Evolutionary conservation across 495 filamentous ascomycete genomes (phyloP).

Genomic region (Trichocladium uniseriatum): DNA sequence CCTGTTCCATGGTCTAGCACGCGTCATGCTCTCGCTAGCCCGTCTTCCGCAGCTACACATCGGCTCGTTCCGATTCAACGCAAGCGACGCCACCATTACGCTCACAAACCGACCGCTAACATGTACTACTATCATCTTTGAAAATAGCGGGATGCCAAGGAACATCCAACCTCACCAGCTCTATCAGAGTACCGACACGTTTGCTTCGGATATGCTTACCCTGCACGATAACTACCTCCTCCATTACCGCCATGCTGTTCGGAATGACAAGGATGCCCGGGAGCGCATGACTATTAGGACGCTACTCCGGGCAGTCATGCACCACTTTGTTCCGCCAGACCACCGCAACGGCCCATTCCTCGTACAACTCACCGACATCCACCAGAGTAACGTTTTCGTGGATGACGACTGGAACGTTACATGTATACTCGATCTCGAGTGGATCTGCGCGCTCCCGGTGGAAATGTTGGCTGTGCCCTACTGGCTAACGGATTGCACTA

Average conservation of each 20-base stretch:
- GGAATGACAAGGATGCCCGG: not conserved
- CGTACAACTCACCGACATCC: not conserved
- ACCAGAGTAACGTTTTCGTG: conserved; percentile 3
- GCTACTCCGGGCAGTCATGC: not conserved
- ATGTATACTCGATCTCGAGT: not conserved
- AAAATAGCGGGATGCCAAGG: not conserved
- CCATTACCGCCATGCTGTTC: not conserved
- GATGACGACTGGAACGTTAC: not conserved
- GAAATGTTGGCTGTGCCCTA: not conserved
- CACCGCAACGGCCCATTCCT: not conserved
- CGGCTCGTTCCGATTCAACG: not conserved
- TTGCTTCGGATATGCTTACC: not conserved
- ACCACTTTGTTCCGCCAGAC: not conserved
- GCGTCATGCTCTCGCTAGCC: not conserved
- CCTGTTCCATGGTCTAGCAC: not conserved
- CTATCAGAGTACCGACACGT: not conserved
- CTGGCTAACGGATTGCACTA: not conserved
- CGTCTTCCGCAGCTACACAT: not conserved
- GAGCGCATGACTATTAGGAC: not conserved
- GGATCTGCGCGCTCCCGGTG: not conserved
- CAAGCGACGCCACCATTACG: not conserved
- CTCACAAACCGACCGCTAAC: not conserved
- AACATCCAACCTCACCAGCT: not conserved
- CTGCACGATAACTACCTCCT: not conserved
- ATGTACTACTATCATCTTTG: not conserved